These are phyloP conservation scores for Berberis vulgaris DNA, from an alignment of 164 flowering plant species.

Conservation along the genomic window DNA sequence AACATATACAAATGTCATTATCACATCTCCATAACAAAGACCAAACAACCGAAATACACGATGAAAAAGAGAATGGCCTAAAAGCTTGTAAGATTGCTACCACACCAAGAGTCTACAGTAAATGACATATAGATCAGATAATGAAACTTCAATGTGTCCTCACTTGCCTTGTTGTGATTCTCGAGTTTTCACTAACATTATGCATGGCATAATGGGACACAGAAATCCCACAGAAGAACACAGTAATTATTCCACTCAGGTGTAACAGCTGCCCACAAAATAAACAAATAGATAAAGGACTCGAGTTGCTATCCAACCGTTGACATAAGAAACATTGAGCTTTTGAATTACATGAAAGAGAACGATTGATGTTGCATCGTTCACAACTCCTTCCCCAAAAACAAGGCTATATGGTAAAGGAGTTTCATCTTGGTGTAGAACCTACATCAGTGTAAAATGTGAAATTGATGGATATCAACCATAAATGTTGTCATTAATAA, in stretches of 20 bases:
- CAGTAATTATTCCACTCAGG: constrained; percentile 56
- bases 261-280: constrained; percentile 31
- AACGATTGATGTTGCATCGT: constrained; percentile 67
- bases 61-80: too few species aligned
- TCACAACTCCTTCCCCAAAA: constrained; percentile 67
- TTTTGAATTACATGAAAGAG: constrained; percentile 53
- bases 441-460: constrained; percentile 22
- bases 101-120: too few species aligned
- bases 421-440: constrained; percentile 58
- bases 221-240: constrained; percentile 61
- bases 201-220: constrained; percentile 79
- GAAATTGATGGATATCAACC: background rate
- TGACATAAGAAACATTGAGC: constrained; percentile 29
- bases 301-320: constrained; percentile 27
- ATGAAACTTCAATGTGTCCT: background rate
- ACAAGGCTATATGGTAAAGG: constrained; percentile 63
- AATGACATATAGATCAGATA: too few species aligned
- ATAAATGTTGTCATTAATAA: too few species aligned
- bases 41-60: too few species aligned
- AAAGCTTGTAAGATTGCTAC: too few species aligned
- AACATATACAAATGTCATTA: background rate
- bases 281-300: constrained; percentile 16
- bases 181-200: constrained; percentile 49
- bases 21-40: too few species aligned
- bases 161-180: constrained; percentile 51